These are phyloP conservation scores for Gaertneriomyces sp. DNA, from an alignment of 192 early-diverging fungal species.

Conservation along the genomic window DNA sequence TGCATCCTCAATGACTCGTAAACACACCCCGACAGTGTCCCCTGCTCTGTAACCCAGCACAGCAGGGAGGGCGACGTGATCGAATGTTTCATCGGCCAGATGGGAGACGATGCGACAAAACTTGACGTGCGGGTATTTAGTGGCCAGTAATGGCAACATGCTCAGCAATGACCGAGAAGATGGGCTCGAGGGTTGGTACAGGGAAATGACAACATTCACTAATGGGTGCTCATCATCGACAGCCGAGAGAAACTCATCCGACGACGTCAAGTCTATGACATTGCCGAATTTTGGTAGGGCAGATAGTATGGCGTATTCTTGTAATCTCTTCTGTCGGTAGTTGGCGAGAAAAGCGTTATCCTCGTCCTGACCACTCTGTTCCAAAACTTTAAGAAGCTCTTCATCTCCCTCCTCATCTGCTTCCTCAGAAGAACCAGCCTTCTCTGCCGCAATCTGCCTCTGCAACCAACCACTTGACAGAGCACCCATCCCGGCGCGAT, in stretches of 20 bases:
- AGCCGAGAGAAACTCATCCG: constrained; percentile 41
- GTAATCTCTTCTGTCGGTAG: constrained; percentile 36
- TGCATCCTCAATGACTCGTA: constrained; percentile 34
- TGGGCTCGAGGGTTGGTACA: constrained; percentile 42
- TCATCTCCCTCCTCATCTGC: constrained; percentile 32
- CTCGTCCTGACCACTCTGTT: constrained; percentile 28
- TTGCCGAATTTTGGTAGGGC: constrained; percentile 25
- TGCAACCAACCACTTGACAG: constrained; percentile 50
- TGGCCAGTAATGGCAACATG: constrained; percentile 65
- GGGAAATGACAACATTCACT: constrained; percentile 46
- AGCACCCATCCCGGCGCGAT: constrained; percentile 27
- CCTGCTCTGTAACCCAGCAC: constrained; percentile 47
- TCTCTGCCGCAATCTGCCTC: constrained; percentile 43
- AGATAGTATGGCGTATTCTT: constrained; percentile 22
- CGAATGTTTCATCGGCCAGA: constrained; percentile 49
- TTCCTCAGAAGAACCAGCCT: constrained; percentile 23
- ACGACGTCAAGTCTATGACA: constrained; percentile 31
- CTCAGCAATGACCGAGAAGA: constrained; percentile 73
- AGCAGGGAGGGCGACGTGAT: constrained; percentile 49
- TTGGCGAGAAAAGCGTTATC: constrained; percentile 37
- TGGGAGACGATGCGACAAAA: constrained; percentile 81
- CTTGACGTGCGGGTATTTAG: constrained; percentile 69
- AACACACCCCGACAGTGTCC: constrained; percentile 27
- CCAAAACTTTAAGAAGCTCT: constrained; percentile 31
- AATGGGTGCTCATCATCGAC: constrained; percentile 40